Conservation (phyloP, 2,329 filamentous ascomycete genomes). For the Tolypocladium album region DNA sequence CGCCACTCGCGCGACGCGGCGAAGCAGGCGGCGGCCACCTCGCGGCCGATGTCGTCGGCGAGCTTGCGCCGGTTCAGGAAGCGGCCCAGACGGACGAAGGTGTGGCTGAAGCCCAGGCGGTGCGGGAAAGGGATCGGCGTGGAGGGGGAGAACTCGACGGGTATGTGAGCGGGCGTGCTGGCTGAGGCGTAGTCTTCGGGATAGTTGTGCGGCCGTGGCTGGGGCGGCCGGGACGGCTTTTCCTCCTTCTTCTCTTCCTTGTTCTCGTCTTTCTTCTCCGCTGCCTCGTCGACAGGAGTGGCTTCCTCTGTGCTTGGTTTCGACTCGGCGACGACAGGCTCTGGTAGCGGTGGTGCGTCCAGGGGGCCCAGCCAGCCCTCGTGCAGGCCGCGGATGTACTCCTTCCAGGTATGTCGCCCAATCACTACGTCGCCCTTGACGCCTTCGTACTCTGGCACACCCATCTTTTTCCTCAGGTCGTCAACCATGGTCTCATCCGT, state of each 20-base stretch:
- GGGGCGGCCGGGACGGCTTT: slow-evolving; percentile 47
- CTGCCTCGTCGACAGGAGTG: slow-evolving; percentile 10
- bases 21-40: slow-evolving; percentile 79
- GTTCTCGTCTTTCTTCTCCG: slow-evolving; percentile 18
- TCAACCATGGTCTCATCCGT: slow-evolving; percentile 46
- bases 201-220: slow-evolving; percentile 63
- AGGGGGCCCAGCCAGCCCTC: slow-evolving; percentile 93
- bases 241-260: slow-evolving; percentile 30
- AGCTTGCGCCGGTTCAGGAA: slow-evolving; percentile 77
- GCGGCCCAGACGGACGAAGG: slow-evolving; percentile 73
- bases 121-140: slow-evolving; percentile 72
- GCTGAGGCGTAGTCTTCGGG: slow-evolving; percentile 61
- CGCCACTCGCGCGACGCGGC: slow-evolving; percentile 42
- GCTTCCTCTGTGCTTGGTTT: slow-evolving; percentile 8
- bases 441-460: slow-evolving; percentile 61
- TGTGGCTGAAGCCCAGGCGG: slow-evolving; percentile 85
- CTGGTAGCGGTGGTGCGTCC: slow-evolving; percentile 40
- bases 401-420: slow-evolving; percentile 91
- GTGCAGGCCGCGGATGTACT: slow-evolving; percentile 86
- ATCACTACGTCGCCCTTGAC: slow-evolving; percentile 77
- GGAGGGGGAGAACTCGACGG: slow-evolving; percentile 62
- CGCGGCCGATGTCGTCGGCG: slow-evolving; percentile 79
- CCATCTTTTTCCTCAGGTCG: slow-evolving; percentile 52
- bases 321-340: slow-evolving; percentile 13
- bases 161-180: slow-evolving; percentile 52